phyloP scores from a whole-genome alignment of 306 rosid species.

The Prunus fruticosa region DNA sequence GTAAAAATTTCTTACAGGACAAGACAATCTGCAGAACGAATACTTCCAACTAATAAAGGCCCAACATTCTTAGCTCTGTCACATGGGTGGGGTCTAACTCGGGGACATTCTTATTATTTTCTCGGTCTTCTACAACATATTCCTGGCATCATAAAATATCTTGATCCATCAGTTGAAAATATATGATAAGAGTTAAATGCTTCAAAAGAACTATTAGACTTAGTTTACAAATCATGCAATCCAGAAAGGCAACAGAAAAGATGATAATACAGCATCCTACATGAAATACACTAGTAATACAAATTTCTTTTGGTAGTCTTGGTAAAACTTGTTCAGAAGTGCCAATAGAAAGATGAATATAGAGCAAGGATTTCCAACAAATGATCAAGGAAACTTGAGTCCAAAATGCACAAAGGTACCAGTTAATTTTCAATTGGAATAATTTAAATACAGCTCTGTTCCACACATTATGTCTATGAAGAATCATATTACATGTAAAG shows the following conservation, averaged over 20 bases:
- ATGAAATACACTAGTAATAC: neutral
- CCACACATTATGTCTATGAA: neutral
- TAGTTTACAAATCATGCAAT: neutral
- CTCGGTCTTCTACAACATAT: conserved; percentile 89
- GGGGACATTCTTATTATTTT: conserved; percentile 51
- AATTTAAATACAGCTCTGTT: neutral
- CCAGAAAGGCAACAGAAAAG: neutral
- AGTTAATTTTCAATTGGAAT: neutral
- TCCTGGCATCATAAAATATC: conserved; percentile 46
- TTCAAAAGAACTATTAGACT: conserved; percentile 1
- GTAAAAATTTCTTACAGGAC: conserved; percentile 19
- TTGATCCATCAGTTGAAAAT: neutral
- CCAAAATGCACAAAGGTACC: neutral
- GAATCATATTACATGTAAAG: neutral
- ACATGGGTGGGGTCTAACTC: conserved; percentile 93
- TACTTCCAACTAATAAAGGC: conserved; percentile 68
- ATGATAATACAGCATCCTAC: neutral
- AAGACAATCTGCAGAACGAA: conserved; percentile 9
- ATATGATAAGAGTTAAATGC: neutral
- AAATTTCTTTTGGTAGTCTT: neutral
- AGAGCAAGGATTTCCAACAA: neutral
- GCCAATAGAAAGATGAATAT: neutral
- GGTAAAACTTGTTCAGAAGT: neutral
- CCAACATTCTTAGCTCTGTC: conserved; percentile 91
- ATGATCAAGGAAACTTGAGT: neutral